Conservation (phyloP, 768 basidiomycete genomes). For the Rhodotorula graminis region DNA sequence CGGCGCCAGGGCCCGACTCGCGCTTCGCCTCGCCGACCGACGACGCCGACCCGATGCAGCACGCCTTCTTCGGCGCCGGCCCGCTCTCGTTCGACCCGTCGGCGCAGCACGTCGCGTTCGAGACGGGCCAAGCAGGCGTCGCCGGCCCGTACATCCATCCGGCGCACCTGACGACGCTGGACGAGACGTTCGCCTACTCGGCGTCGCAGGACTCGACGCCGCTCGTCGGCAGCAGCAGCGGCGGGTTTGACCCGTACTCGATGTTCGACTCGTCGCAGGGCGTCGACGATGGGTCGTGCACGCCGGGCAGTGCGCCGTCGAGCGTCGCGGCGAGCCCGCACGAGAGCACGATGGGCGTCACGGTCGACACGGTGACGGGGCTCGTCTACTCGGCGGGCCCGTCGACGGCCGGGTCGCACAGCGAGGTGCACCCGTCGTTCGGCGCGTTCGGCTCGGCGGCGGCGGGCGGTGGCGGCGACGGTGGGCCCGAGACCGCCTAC, state of each 20-base stretch:
- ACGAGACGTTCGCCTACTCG: constrained; percentile 19
- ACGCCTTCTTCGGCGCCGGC: not conserved
- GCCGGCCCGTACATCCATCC: constrained; percentile 17
- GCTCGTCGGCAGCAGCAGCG: not conserved
- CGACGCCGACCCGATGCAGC: constrained; percentile 6
- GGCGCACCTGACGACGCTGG: constrained; percentile 22
- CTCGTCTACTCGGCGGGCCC: not conserved
- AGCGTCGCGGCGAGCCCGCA: not conserved
- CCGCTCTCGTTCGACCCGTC: constrained; percentile 12
- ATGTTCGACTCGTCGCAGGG: not conserved
- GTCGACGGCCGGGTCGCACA: constrained; percentile 16
- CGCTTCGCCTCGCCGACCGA: constrained; percentile 20
- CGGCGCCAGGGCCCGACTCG: constrained; percentile 3
- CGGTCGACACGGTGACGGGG: not conserved
- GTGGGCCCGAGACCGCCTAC: not conserved
- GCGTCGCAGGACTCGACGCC: not conserved
- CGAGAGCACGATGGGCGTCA: not conserved
- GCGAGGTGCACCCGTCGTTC: constrained; percentile 7
- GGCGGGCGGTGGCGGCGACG: not conserved
- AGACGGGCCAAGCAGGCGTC: not conserved
- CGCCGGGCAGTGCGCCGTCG: not conserved
- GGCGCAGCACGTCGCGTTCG: not conserved
- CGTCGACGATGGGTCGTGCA: not conserved
- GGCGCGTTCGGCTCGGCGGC: not conserved
- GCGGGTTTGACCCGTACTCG: not conserved